Conservation (phyloP, 345 rosid genomes). For the Eucalyptus globulus region DNA sequence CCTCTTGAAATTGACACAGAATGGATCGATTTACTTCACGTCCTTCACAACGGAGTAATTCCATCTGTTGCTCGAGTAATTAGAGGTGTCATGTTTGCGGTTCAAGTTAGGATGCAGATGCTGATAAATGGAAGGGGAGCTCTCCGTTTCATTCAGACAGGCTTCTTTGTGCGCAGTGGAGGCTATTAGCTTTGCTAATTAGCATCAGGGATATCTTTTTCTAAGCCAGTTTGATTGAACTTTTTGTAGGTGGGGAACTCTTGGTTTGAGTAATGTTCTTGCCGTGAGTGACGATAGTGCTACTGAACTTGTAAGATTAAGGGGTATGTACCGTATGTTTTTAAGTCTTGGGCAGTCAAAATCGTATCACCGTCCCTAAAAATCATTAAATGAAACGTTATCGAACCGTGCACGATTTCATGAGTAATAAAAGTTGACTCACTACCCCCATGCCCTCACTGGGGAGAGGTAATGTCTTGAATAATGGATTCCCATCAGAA, state of each 20-base stretch:
- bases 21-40: neutral
- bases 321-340: neutral
- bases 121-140: neutral
- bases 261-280: neutral
- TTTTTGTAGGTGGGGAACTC: neutral
- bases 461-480: no score
- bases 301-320: neutral
- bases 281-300: neutral
- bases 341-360: neutral
- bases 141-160: neutral
- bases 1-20: neutral
- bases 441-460: no score
- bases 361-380: neutral
- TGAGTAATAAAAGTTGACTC: no score
- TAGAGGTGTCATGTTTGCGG: neutral
- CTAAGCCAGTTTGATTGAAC: neutral
- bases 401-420: no score
- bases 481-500: no score
- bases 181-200: neutral
- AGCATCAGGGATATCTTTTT: neutral
- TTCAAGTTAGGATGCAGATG: neutral
- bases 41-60: neutral
- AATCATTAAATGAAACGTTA: no score
- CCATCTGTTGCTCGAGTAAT: neutral
- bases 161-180: neutral